phyloP scores from a whole-genome alignment of 2,329 filamentous ascomycete species.

The Diplocarpon rosae region DNA sequence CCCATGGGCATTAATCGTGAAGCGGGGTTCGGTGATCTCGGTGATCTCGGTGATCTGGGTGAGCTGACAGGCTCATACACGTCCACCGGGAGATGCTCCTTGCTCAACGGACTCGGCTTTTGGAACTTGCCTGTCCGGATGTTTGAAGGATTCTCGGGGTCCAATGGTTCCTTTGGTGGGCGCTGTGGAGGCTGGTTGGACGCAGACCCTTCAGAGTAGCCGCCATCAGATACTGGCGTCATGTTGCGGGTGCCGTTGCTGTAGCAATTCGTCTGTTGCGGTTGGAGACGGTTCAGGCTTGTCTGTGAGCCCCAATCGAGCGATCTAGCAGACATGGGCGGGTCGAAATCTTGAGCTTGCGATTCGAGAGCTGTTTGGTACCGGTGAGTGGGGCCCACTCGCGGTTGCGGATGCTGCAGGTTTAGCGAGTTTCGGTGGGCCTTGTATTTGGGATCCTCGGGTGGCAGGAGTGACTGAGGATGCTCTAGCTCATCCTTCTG shows the following conservation, averaged over 20 bases:
- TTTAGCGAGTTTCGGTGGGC: slow-evolving; percentile 73
- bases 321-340: slow-evolving; percentile 46
- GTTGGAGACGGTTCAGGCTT: slow-evolving; percentile 41
- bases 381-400: slow-evolving; percentile 60
- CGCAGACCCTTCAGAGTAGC: slow-evolving; percentile 20
- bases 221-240: slow-evolving; percentile 26
- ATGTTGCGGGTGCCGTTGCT: slow-evolving; percentile 23
- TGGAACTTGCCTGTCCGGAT: slow-evolving; percentile 39
- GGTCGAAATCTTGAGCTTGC: slow-evolving; percentile 57
- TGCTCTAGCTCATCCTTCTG: slow-evolving; percentile 11
- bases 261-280: slow-evolving; percentile 42
- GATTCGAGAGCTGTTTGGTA: slow-evolving; percentile 65
- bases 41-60: slow-evolving; percentile 16
- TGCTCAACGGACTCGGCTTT: slow-evolving; percentile 45
- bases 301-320: slow-evolving; percentile 53
- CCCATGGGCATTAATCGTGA: slow-evolving; percentile 20
- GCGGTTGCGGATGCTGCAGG: slow-evolving; percentile 68
- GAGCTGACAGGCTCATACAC: slow-evolving; percentile 17
- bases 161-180: slow-evolving; percentile 53
- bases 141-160: slow-evolving; percentile 36
- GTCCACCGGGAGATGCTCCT: slow-evolving; percentile 33
- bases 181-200: slow-evolving; percentile 38
- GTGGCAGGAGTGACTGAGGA: slow-evolving; percentile 23
- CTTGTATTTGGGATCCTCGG: slow-evolving; percentile 67
- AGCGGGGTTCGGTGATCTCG: slow-evolving; percentile 13